Evolutionary conservation across 2,329 filamentous ascomycete genomes (phyloP), one percentile per base, ranked within the genome.

Genomic region (Phialemonium atrogriseum): DNA sequence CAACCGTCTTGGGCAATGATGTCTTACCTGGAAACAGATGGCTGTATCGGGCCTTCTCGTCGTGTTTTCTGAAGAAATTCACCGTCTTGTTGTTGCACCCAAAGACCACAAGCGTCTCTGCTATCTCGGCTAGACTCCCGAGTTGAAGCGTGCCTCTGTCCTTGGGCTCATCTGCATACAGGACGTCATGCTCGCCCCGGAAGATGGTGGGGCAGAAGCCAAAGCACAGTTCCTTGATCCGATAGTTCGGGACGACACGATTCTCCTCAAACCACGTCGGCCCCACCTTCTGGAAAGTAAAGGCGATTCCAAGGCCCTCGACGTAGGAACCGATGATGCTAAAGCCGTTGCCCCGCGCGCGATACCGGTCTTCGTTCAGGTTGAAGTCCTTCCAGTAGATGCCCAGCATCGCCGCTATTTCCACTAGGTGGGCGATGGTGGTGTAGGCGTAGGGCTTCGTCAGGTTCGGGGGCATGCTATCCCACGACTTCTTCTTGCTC

Each of bases 321-420:
- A 65, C 46, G 15, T 62, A 52, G 26, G 58, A 55, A 5, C 69
- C 68, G 2, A 64, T 56, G 3, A 73, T 51, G 38, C 69, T 56
- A 45, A 63, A 71, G 4, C 69, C 69, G 39, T 73, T 73, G 14
- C 70, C 70, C 33, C 73, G 68, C 4, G 62, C 70, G n/a, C 63
- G 64, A 30, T 73, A 68, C 12, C 62, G 62, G 40, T 73, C 66
- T 10, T 51, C 51, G 7, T 51, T 61, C 20, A 67, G 58, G 41
- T 74, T 66, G 40, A 76, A 76, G 33, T 70, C 66, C 39, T 68
- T 70, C 72, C 72, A 77, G 48, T 77, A 64, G 7, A 77, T 58
- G 7, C 72, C 69, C 11, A 74, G 51, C 35, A 67, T 63, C 5
- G 66, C 66, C 16, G 68, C 58, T 37, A 73, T 65, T 53, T 73